These are phyloP conservation scores for Thoreauomyces humboldtii DNA, from an alignment of 192 early-diverging fungal species.

Conservation along the genomic window DNA sequence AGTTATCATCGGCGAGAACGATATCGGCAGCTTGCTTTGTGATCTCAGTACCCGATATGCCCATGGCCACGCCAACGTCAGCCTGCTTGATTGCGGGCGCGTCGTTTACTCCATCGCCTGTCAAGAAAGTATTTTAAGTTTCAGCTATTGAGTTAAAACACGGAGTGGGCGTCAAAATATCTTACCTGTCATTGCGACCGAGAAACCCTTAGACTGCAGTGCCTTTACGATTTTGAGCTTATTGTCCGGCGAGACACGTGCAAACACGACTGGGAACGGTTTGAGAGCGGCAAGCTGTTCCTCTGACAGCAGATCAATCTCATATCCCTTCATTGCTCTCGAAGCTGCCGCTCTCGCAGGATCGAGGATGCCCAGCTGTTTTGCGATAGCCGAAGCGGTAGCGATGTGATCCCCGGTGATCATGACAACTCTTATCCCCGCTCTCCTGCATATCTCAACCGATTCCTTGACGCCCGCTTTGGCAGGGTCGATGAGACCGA, in stretches of 20 bases:
- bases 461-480: constrained; percentile 76
- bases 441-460: constrained; percentile 79
- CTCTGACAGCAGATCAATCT: constrained; percentile 89
- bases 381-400: constrained; percentile 91
- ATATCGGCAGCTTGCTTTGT: constrained; percentile 99
- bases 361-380: constrained; percentile 83
- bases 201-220: constrained; percentile 71
- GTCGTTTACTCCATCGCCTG: constrained; percentile 96
- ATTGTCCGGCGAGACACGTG: constrained; percentile 92
- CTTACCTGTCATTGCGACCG: constrained; percentile 37
- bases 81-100: constrained; percentile 94
- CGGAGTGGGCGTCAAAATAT: too few species aligned
- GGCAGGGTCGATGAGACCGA: constrained; percentile 93
- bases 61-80: constrained; percentile 97
- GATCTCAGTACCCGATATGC: constrained; percentile 91
- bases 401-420: constrained; percentile 95
- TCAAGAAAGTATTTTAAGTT: too few species aligned
- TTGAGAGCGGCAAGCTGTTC: constrained; percentile 74
- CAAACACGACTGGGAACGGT: constrained; percentile 95
- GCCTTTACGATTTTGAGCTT: constrained; percentile 94
- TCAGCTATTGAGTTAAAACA: constrained; percentile 43
- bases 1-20: constrained; percentile 92
- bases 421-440: constrained; percentile 95
- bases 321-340: constrained; percentile 82
- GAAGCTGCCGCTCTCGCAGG: constrained; percentile 39